A percentile compares a stretch with the other conserved stretches of the same genome.
Conservation (phyloP, 164 flowering plant genomes). For the Tinospora cordifolia region DNA sequence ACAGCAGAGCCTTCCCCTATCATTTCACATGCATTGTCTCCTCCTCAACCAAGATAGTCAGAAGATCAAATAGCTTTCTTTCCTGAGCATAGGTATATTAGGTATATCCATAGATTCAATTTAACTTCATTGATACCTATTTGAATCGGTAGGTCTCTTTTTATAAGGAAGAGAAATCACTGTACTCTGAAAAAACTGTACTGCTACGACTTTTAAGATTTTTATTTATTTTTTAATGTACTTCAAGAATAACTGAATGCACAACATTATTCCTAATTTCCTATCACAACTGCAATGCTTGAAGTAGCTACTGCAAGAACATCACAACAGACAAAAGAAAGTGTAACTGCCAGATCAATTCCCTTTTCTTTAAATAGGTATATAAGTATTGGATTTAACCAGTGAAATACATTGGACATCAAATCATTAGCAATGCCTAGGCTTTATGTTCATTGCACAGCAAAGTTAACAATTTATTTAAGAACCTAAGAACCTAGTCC, state of each 20-base stretch:
- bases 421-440: no score
- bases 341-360: no score
- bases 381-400: no score
- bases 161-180: neutral
- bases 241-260: neutral
- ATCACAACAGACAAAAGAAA: no score
- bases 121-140: conserved; percentile 3
- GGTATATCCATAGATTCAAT: neutral
- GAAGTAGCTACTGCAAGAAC: neutral
- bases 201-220: neutral
- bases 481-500: no score
- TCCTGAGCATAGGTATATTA: neutral
- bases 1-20: conserved; percentile 42
- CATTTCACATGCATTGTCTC: conserved; percentile 31
- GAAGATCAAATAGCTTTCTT: neutral
- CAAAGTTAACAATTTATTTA: no score
- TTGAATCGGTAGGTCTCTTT: neutral
- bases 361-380: no score
- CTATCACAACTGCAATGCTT: neutral
- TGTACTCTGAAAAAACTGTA: neutral
- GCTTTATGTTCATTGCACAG: no score
- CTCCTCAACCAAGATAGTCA: conserved; percentile 48
- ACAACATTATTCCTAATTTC: neutral
- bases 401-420: no score
- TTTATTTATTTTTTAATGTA: neutral